Evolutionary conservation across 2,329 filamentous ascomycete genomes (phyloP).

Genomic region (Cercospora berteroae): DNA sequence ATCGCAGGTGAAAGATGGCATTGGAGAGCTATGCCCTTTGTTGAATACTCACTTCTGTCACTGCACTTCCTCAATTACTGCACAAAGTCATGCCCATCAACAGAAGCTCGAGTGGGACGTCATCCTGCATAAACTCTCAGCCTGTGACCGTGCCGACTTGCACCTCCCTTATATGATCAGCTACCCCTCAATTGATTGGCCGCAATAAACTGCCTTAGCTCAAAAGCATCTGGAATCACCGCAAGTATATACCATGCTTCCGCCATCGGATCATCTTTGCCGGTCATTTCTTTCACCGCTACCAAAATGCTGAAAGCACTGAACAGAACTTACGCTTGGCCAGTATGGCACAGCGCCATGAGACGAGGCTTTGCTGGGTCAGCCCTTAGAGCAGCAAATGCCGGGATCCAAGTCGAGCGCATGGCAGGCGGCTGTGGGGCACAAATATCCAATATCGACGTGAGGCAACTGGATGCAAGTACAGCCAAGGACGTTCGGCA

Average conservation of each 20-base stretch:
- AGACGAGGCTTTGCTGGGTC: conserved; percentile 8
- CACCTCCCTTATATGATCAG: background rate
- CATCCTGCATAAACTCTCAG: background rate
- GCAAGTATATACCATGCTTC: background rate
- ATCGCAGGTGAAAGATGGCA: background rate
- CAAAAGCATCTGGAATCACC: background rate
- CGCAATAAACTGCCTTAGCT: background rate
- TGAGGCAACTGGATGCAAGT: conserved; percentile 62
- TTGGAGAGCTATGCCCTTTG: background rate
- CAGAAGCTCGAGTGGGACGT: background rate
- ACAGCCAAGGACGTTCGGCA: conserved; percentile 72
- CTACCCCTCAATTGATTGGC: background rate
- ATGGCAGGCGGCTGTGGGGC: conserved; percentile 56
- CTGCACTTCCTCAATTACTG: background rate
- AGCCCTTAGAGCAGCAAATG: background rate
- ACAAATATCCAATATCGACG: conserved; percentile 67
- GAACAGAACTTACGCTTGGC: background rate
- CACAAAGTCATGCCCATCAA: background rate
- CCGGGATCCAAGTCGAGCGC: conserved; percentile 13
- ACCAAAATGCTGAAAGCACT: background rate
- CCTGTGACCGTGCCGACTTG: background rate
- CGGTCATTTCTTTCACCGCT: background rate
- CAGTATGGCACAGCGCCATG: background rate
- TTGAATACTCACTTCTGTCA: background rate
- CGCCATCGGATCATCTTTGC: background rate